Evolutionary conservation across 2,329 filamentous ascomycete species (phyloP).

Genomic region (Fusarium caatingaense): DNA sequence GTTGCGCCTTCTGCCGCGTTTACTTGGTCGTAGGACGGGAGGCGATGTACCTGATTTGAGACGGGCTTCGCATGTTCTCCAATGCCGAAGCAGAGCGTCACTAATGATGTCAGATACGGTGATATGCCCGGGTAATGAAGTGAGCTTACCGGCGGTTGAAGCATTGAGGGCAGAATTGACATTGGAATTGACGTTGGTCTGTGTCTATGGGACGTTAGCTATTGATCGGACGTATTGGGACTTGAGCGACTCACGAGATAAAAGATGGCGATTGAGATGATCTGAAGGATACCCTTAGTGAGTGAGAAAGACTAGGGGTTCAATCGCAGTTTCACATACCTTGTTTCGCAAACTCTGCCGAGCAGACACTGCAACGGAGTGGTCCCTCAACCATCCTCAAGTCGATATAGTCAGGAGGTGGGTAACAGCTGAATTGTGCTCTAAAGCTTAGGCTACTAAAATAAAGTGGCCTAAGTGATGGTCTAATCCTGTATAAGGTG

Average conservation of each 20-base stretch:
- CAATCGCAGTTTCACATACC: background rate
- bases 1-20: conserved; percentile 6
- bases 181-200: background rate
- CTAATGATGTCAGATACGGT: background rate
- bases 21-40: background rate
- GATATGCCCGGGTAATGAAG: background rate
- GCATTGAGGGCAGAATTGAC: background rate
- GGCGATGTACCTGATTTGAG: background rate
- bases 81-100: conserved; percentile 24
- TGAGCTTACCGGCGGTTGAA: conserved; percentile 19
- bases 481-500: background rate
- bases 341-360: background rate
- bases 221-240: too few species aligned
- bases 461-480: background rate
- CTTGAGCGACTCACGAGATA: background rate
- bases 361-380: background rate
- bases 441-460: background rate
- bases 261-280: background rate
- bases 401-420: too few species aligned
- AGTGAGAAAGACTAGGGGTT: background rate
- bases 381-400: background rate
- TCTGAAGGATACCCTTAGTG: background rate
- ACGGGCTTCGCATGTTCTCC: conserved; percentile 12
- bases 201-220: background rate
- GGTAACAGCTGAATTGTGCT: background rate